These are phyloP conservation scores for Fusarium torulosum DNA, from an alignment of 2,329 filamentous ascomycete genomes.

Conservation along the genomic window DNA sequence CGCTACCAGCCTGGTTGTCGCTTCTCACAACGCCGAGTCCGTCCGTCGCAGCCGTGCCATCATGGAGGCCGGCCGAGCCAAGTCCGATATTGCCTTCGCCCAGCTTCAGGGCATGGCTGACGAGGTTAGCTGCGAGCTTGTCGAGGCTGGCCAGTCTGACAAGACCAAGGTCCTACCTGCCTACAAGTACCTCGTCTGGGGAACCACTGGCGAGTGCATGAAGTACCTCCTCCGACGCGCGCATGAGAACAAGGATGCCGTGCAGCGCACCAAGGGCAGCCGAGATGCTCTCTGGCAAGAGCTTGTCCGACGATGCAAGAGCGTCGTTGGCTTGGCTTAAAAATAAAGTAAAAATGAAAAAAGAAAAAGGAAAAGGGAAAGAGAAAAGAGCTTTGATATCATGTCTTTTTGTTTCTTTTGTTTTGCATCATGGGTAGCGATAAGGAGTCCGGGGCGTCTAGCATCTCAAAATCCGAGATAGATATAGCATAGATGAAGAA, in stretches of 20 bases:
- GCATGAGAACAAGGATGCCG: slow-evolving; percentile 80
- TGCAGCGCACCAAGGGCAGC: slow-evolving; percentile 71
- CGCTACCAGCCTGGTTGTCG: slow-evolving; percentile 75
- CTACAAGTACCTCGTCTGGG: slow-evolving; percentile 79
- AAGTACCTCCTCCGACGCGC: slow-evolving; percentile 76
- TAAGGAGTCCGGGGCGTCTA: slow-evolving; percentile 47
- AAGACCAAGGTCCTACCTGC: slow-evolving; percentile 63
- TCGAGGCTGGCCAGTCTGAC: slow-evolving; percentile 53
- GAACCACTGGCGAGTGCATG: slow-evolving; percentile 82
- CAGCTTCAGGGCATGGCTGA: slow-evolving; percentile 97
- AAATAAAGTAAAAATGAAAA: slow-evolving; percentile 7
- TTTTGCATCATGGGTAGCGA: slow-evolving; percentile 50
- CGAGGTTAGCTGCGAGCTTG: slow-evolving; percentile 80
- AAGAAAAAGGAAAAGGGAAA: slow-evolving; percentile 17
- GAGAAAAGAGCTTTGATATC: slow-evolving; percentile 41
- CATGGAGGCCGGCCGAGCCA: slow-evolving; percentile 59
- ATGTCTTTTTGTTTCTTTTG: slow-evolving; percentile 40
- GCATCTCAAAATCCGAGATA: slow-evolving; percentile 45
- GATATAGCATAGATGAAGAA: slow-evolving; percentile 47
- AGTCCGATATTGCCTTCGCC: slow-evolving; percentile 60
- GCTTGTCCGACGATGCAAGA: slow-evolving; percentile 67
- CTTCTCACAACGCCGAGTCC: slow-evolving; percentile 84
- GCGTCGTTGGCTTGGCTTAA: slow-evolving; percentile 55
- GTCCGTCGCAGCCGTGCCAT: slow-evolving; percentile 70
- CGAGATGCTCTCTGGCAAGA: slow-evolving; percentile 74